Percentiles rank a stretch among this genome's conserved stretches.
phyloP scores from a whole-genome alignment of 2,329 filamentous ascomycete genomes.

The Monilinia vaccinii-corymbosi region DNA sequence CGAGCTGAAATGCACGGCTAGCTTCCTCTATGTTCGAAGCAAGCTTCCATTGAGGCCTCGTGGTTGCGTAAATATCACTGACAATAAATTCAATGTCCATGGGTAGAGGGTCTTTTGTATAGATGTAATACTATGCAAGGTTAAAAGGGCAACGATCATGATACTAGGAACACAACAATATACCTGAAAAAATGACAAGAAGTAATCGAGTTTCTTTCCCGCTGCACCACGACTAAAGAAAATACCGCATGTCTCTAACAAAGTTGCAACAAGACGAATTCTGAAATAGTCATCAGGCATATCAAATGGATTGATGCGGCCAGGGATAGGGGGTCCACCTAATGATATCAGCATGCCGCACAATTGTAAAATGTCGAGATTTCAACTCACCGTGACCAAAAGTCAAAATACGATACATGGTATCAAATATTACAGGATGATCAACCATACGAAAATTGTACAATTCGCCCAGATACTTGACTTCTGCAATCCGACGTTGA shows the following conservation, averaged over 20 bases:
- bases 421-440: conserved; percentile 90
- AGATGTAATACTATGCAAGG: conserved; percentile 70
- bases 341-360: conserved; percentile 23
- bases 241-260: conserved; percentile 90
- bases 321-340: conserved; percentile 72
- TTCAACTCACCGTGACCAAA: conserved; percentile 60
- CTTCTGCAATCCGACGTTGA: conserved; percentile 86
- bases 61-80: conserved; percentile 79
- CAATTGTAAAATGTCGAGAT: neutral
- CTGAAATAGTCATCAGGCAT: conserved; percentile 93
- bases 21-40: conserved; percentile 76
- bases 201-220: conserved; percentile 97
- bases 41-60: conserved; percentile 88
- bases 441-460: conserved; percentile 98
- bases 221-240: conserved; percentile 91
- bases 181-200: conserved; percentile 87
- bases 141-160: conserved; percentile 14
- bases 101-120: conserved; percentile 78
- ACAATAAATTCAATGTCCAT: conserved; percentile 98
- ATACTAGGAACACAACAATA: conserved; percentile 9
- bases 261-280: conserved; percentile 77
- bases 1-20: conserved; percentile 70
- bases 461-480: conserved; percentile 91
- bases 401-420: conserved; percentile 86
- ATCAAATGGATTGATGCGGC: conserved; percentile 69